These are phyloP conservation scores for Blastobotrys buckinghamii DNA, from an alignment of 1,139 yeast species.

Conservation along the genomic window DNA sequence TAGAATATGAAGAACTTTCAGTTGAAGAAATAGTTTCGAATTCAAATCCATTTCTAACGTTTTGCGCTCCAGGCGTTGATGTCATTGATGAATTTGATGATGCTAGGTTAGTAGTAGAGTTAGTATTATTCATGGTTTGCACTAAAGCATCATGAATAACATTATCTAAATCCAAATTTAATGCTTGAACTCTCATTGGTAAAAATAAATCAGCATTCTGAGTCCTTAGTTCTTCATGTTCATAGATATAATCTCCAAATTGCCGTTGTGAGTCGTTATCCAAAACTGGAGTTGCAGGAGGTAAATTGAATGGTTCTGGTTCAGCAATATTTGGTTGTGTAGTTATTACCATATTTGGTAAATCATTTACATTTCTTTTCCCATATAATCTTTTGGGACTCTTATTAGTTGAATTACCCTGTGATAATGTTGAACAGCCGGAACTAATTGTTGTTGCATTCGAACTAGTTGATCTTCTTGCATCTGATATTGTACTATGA, in stretches of 20 bases:
- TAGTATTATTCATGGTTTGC: conserved; percentile 4
- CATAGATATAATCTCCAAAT: conserved; percentile 5
- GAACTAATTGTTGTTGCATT: conserved; percentile 9
- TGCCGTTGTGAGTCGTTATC: background rate
- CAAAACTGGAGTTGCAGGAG: conserved; percentile 5
- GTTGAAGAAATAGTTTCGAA: conserved; percentile 6
- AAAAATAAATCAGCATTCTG: conserved; percentile 11
- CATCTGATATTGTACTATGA: conserved; percentile 1
- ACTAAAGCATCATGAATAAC: conserved; percentile 14
- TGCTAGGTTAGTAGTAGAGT: background rate
- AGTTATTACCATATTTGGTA: conserved; percentile 7
- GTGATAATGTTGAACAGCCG: background rate
- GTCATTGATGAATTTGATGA: background rate
- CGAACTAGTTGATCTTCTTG: conserved; percentile 8
- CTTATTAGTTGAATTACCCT: background rate
- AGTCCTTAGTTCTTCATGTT: background rate
- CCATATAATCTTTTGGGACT: conserved; percentile 13
- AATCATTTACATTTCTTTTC: background rate
- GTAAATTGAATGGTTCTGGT: conserved; percentile 5
- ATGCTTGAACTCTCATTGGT: conserved; percentile 16
- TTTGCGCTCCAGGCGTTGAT: background rate
- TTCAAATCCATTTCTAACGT: background rate
- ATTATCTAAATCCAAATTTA: conserved; percentile 17
- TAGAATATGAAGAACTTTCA: background rate
- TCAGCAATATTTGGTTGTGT: background rate